Percentiles rank a stretch among this genome's conserved stretches.
These are phyloP conservation scores for Penicillium sp. DNA, from an alignment of 2,329 filamentous ascomycete genomes.

Conservation along the genomic window DNA sequence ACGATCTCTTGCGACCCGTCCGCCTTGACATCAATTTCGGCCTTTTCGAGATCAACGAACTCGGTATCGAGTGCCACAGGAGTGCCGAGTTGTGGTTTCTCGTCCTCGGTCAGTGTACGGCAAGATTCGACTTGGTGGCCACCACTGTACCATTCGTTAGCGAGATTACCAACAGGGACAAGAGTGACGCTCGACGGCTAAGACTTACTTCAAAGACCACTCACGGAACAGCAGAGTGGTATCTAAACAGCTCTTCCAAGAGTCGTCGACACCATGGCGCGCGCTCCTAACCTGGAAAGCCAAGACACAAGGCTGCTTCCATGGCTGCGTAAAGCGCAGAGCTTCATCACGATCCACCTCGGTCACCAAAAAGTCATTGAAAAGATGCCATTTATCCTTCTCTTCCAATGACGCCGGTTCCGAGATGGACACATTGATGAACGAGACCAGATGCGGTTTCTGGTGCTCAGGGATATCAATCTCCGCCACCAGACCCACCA, in stretches of 20 bases:
- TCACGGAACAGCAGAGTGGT: constrained; percentile 81
- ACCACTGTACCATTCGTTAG: constrained; percentile 19
- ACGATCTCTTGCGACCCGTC: constrained; percentile 92
- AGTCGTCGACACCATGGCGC: constrained; percentile 79
- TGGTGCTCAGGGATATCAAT: constrained; percentile 84
- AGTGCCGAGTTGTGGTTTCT: constrained; percentile 70
- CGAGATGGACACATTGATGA: constrained; percentile 72
- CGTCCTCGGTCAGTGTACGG: constrained; percentile 49
- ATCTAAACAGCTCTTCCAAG: constrained; percentile 84
- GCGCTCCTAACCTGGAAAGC: constrained; percentile 80
- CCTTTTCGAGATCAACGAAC: constrained; percentile 88
- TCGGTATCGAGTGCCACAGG: constrained; percentile 93
- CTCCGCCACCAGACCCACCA: constrained; percentile 86
- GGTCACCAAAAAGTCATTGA: constrained; percentile 94
- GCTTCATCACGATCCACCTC: constrained; percentile 80
- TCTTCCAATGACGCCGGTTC: constrained; percentile 53
- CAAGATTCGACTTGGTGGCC: constrained; percentile 43
- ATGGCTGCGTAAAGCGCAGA: constrained; percentile 81
- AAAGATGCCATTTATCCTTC: constrained; percentile 85
- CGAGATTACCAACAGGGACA: not conserved
- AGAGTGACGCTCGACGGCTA: not conserved
- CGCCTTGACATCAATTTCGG: constrained; percentile 94
- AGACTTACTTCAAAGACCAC: constrained; percentile 51
- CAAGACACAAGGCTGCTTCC: constrained; percentile 90
- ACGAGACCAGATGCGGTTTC: constrained; percentile 86